These are phyloP conservation scores for Lagerstroemia speciosa DNA, from an alignment of 345 rosid genomes.

Conservation along the genomic window DNA sequence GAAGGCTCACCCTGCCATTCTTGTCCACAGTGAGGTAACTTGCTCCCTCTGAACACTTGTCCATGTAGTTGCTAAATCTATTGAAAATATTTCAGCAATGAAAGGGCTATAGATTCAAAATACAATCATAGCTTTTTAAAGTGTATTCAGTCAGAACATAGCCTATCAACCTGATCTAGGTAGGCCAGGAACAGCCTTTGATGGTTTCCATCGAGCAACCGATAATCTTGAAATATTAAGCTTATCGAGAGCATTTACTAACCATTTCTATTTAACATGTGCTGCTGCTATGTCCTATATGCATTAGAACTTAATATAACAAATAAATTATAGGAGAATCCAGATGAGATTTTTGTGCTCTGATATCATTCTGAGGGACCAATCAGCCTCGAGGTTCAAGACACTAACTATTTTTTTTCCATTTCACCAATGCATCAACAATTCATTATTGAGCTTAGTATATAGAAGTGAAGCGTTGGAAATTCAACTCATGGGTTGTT, in stretches of 20 bases:
- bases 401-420: no score
- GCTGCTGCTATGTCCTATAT: not conserved
- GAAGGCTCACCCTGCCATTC: slow-evolving; percentile 28
- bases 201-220: no score
- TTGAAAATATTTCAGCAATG: not conserved
- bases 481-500: not conserved
- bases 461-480: not conserved
- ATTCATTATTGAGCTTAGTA: not conserved
- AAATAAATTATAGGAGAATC: no score
- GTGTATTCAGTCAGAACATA: not conserved
- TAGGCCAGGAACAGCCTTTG: no score
- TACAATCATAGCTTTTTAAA: not conserved
- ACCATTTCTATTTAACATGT: not conserved
- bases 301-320: not conserved
- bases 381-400: not conserved
- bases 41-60: slow-evolving; percentile 30
- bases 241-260: no score
- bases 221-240: no score
- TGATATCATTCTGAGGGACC: not conserved
- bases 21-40: slow-evolving; percentile 33
- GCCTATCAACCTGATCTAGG: no score
- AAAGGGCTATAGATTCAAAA: not conserved
- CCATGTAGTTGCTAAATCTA: slow-evolving; percentile 47
- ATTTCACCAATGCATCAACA: not conserved
- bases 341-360: not conserved